A percentile compares a stretch with the other conserved stretches of the same genome.
Conservation (phyloP, 2,329 filamentous ascomycete species). For the Xylariales sp. region DNA sequence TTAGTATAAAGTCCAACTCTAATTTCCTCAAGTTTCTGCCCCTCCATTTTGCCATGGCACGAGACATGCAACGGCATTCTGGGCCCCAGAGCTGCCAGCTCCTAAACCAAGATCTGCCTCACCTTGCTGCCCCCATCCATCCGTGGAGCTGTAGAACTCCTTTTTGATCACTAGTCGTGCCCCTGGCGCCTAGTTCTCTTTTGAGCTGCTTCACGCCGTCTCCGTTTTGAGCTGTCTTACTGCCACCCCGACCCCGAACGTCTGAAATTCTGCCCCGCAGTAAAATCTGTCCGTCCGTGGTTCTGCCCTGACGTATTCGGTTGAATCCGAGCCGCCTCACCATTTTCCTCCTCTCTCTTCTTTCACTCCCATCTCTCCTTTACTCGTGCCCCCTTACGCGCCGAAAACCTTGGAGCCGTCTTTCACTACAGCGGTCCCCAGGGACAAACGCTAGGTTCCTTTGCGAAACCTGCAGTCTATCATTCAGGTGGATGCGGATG, state of each 20-base stretch:
- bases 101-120: conserved; percentile 4
- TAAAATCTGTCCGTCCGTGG: neutral
- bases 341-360: no score
- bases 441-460: neutral
- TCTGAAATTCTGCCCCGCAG: conserved; percentile 4
- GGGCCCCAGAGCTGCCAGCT: conserved; percentile 27
- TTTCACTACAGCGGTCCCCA: neutral
- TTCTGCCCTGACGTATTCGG: conserved; percentile 4
- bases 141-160: conserved; percentile 8
- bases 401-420: neutral
- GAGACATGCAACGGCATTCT: conserved; percentile 35
- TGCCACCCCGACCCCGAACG: neutral
- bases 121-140: conserved; percentile 9
- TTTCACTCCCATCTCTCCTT: no score
- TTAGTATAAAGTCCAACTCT: conserved; percentile 35
- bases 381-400: neutral
- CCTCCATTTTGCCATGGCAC: conserved; percentile 35
- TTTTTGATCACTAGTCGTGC: neutral
- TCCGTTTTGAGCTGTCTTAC: neutral
- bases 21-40: conserved; percentile 26
- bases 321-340: no score
- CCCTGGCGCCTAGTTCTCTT: neutral
- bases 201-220: neutral
- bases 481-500: neutral
- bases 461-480: neutral